Conservation (phyloP, 805 yeast genomes). For the Barnettozyma botsteinii region DNA sequence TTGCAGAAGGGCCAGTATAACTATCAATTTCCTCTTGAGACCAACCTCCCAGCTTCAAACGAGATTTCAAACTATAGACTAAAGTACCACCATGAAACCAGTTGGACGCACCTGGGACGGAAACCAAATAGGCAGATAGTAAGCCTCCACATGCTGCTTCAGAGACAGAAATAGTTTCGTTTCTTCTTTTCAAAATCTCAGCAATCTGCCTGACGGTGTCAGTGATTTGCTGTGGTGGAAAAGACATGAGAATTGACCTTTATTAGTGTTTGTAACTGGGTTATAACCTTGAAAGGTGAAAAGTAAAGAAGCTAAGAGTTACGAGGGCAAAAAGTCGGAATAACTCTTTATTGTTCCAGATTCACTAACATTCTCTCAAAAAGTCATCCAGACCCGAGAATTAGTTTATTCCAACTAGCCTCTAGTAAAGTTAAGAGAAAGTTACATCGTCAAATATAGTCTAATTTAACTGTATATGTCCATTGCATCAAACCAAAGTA, state of each 20-base stretch:
- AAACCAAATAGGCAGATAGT: conserved; percentile 70
- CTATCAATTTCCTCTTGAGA: conserved; percentile 56
- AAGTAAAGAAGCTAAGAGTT: no score
- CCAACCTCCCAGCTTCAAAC: conserved; percentile 78
- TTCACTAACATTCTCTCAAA: no score
- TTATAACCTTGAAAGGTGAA: no score
- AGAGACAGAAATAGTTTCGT: conserved; percentile 69
- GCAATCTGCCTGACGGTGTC: conserved; percentile 54
- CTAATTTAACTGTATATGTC: no score
- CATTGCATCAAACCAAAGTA: no score
- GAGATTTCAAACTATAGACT: conserved; percentile 69
- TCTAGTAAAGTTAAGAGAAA: no score
- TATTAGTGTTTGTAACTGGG: no score
- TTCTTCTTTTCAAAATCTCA: conserved; percentile 40
- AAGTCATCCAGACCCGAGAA: no score
- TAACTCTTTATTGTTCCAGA: no score
- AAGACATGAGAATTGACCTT: conserved; percentile 28
- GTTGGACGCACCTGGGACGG: conserved; percentile 79
- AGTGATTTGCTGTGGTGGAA: conserved; percentile 57
- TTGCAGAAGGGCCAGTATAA: conserved; percentile 79
- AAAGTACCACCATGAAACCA: conserved; percentile 83
- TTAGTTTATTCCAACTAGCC: no score
- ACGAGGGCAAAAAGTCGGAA: no score
- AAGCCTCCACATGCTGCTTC: conserved; percentile 92
- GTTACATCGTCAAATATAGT: no score